phyloP scores from a whole-genome alignment of 371 early-diverging fungal species.

The Umbelopsis sp. region DNA sequence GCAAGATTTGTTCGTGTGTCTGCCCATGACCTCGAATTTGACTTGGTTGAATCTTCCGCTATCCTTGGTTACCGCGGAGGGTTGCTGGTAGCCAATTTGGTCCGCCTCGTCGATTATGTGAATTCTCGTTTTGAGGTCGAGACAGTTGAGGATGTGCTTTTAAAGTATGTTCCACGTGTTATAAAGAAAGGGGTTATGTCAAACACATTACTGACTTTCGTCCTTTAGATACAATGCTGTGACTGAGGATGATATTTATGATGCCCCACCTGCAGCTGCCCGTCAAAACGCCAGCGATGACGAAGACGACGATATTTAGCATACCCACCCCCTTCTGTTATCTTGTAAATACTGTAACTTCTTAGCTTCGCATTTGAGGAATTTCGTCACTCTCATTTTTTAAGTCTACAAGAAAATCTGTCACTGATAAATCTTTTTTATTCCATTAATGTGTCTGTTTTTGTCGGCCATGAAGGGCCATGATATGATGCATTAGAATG shows the following conservation, averaged over 20 bases:
- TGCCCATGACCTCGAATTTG: slow-evolving; percentile 54
- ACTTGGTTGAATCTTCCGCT: slow-evolving; percentile 58
- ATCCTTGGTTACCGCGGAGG: slow-evolving; percentile 54
- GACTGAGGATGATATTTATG: slow-evolving; percentile 42
- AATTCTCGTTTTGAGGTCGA: slow-evolving; percentile 41
- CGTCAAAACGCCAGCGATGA: slow-evolving; percentile 5
- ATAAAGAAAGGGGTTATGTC: background rate
- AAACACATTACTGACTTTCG: background rate
- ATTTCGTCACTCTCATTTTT: background rate
- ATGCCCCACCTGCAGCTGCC: slow-evolving; percentile 14
- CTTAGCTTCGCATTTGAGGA: background rate
- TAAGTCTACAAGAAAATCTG: background rate
- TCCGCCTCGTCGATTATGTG: slow-evolving; percentile 50
- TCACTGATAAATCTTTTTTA: no score
- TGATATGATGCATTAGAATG: no score
- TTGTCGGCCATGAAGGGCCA: no score
- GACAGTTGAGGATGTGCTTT: slow-evolving; percentile 41
- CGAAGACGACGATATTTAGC: slow-evolving; percentile 21
- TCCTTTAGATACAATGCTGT: slow-evolving; percentile 36
- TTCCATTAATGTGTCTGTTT: no score
- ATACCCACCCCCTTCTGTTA: background rate
- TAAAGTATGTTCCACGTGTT: slow-evolving; percentile 30
- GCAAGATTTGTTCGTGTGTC: slow-evolving; percentile 56
- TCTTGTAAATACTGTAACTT: slow-evolving; percentile 7
- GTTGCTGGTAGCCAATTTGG: slow-evolving; percentile 51